Percentiles rank a stretch among this genome's conserved stretches.
Evolutionary conservation across 2,329 filamentous ascomycete species (phyloP).

Genomic region (Ascosphaera pollenicola): DNA sequence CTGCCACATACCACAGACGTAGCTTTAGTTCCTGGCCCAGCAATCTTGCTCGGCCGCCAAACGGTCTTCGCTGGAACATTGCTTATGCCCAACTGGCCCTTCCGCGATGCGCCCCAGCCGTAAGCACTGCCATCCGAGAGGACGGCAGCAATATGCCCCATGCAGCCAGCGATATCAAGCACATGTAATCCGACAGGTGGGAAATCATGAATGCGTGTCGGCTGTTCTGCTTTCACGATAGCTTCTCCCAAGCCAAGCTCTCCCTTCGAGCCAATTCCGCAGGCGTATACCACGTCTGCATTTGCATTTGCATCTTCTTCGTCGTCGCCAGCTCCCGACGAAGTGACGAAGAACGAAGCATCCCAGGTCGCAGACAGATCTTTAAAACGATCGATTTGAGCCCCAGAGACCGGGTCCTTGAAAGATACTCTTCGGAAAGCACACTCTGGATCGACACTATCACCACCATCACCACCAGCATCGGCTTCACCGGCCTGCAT

Average conservation of each 20-base stretch:
- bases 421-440: no score
- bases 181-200: slow-evolving; percentile 38
- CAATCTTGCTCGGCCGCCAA: slow-evolving; percentile 39
- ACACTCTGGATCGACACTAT: not conserved
- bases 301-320: slow-evolving; percentile 18
- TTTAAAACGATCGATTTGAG: slow-evolving; percentile 15
- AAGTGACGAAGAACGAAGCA: slow-evolving; percentile 37
- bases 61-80: slow-evolving; percentile 25
- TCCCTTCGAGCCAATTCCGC: slow-evolving; percentile 46
- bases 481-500: slow-evolving; percentile 7
- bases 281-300: slow-evolving; percentile 31
- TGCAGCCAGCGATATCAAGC: slow-evolving; percentile 44
- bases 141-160: slow-evolving; percentile 57
- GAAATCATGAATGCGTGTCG: slow-evolving; percentile 35
- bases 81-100: slow-evolving; percentile 55
- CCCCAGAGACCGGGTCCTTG: not conserved
- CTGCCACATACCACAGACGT: slow-evolving; percentile 47
- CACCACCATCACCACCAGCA: slow-evolving; percentile 2
- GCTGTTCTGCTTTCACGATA: slow-evolving; percentile 11
- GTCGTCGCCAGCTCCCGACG: slow-evolving; percentile 19
- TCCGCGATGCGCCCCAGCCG: slow-evolving; percentile 74
- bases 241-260: slow-evolving; percentile 42
- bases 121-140: slow-evolving; percentile 55
- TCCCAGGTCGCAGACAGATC: slow-evolving; percentile 57
- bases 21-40: no score